A percentile compares a stretch with the other conserved stretches of the same genome.
Evolutionary conservation across 225 moss, liverwort and hornwort genomes (phyloP).

Genomic region (Physcomitrium patens): DNA sequence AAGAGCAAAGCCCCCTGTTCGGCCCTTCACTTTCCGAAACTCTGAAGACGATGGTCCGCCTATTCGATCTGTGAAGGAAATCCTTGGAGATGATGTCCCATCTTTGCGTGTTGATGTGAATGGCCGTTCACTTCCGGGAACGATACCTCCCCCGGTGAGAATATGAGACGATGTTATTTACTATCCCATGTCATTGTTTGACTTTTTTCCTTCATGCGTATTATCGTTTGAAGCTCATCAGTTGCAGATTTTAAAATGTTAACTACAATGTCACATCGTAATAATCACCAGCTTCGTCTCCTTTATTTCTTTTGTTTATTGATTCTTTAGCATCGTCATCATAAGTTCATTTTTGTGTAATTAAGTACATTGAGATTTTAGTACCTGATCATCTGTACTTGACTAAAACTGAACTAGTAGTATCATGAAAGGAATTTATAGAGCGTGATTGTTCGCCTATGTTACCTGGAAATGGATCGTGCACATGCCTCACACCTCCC

Average conservation of each 20-base stretch:
- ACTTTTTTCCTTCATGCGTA: no score
- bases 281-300: no score
- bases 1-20: slow-evolving; percentile 48
- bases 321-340: no score
- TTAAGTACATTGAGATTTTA: no score
- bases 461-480: not conserved
- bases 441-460: not conserved
- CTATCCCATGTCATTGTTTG: not conserved
- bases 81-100: slow-evolving; percentile 81
- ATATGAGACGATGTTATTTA: not conserved
- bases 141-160: slow-evolving; percentile 51
- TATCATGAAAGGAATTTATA: no score
- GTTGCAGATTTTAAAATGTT: no score
- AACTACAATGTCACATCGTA: no score
- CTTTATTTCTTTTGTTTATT: no score
- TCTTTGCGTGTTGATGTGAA: slow-evolving; percentile 57
- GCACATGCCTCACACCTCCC: not conserved
- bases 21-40: slow-evolving; percentile 56
- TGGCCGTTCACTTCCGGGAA: slow-evolving; percentile 34
- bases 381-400: no score
- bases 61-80: slow-evolving; percentile 81
- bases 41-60: slow-evolving; percentile 69
- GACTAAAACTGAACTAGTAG: no score
- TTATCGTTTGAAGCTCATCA: no score
- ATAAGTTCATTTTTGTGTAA: no score